A percentile compares a stretch with the other conserved stretches of the same genome.
These are phyloP conservation scores for Vicia faba DNA, from an alignment of 306 rosid genomes.

Conservation along the genomic window DNA sequence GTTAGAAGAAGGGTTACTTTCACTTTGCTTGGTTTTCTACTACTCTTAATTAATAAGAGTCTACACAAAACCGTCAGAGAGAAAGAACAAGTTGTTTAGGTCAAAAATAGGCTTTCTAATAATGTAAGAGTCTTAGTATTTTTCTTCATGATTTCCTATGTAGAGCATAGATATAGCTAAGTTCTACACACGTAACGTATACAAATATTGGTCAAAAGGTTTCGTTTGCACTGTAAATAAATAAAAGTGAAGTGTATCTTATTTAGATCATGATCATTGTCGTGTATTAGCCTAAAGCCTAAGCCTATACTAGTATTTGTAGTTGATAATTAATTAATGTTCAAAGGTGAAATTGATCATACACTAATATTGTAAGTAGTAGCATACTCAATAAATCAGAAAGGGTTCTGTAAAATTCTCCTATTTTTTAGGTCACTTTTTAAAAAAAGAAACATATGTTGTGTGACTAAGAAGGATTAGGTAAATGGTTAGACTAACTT, in stretches of 20 bases:
- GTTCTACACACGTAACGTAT: not conserved
- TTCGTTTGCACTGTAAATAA: not conserved
- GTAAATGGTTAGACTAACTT: too few species aligned
- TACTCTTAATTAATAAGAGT: not conserved
- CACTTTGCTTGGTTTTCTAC: not conserved
- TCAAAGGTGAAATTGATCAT: not conserved
- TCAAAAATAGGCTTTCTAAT: slow-evolving; percentile 1
- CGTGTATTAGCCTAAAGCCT: not conserved
- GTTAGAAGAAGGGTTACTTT: not conserved
- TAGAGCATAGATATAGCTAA: not conserved
- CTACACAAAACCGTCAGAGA: not conserved
- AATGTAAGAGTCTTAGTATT: not conserved
- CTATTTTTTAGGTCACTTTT: not conserved
- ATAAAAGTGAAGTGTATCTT: not conserved
- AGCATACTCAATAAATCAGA: too few species aligned
- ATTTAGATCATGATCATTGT: not conserved
- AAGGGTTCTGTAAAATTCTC: too few species aligned
- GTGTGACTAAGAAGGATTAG: slow-evolving; percentile 24
- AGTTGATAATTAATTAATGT: not conserved
- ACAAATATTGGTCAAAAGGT: not conserved
- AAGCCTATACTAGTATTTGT: not conserved
- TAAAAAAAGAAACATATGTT: not conserved
- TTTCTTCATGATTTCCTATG: not conserved
- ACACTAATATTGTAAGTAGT: too few species aligned
- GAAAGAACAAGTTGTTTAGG: not conserved